A percentile compares a stretch with the other conserved stretches of the same genome.
Conservation (phyloP, 805 yeast genomes). For the Starmerella potacharoeniae region DNA sequence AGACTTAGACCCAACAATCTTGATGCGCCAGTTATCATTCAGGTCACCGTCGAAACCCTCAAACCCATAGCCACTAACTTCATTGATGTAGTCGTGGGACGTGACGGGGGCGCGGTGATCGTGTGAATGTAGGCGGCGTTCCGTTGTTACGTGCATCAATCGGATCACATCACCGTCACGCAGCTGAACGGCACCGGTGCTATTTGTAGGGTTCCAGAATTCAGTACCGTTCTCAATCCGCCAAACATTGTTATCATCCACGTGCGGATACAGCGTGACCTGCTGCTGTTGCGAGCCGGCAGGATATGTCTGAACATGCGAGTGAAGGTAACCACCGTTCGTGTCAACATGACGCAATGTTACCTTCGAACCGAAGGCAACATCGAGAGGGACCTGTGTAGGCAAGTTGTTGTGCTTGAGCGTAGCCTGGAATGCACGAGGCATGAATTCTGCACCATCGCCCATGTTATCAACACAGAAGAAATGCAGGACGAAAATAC, state of each 20-base stretch:
- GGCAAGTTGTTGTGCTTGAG: conserved; percentile 36
- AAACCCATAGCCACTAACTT: conserved; percentile 65
- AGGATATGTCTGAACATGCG: conserved; percentile 54
- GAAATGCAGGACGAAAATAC: conserved; percentile 49
- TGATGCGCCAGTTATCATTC: conserved; percentile 59
- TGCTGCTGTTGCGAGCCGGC: conserved; percentile 66
- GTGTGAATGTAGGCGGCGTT: conserved; percentile 56
- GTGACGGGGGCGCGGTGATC: conserved; percentile 77
- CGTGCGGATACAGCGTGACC: conserved; percentile 57
- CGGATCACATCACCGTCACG: conserved; percentile 48
- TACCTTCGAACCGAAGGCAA: conserved; percentile 61
- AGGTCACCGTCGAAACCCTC: conserved; percentile 51
- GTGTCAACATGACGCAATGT: conserved; percentile 60
- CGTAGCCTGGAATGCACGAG: conserved; percentile 56
- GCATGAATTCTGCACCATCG: conserved; percentile 49
- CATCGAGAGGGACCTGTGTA: conserved; percentile 46
- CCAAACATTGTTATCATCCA: conserved; percentile 66
- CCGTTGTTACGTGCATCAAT: conserved; percentile 59
- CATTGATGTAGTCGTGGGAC: conserved; percentile 81
- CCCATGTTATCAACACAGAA: conserved; percentile 37
- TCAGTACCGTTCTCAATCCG: conserved; percentile 40
- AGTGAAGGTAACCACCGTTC: conserved; percentile 68
- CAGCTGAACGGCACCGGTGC: conserved; percentile 35
- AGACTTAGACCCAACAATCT: conserved; percentile 34
- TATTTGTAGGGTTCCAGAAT: conserved; percentile 22